These are phyloP conservation scores for Stromatinia cepivora DNA, from an alignment of 2,329 filamentous ascomycete genomes.

Conservation along the genomic window DNA sequence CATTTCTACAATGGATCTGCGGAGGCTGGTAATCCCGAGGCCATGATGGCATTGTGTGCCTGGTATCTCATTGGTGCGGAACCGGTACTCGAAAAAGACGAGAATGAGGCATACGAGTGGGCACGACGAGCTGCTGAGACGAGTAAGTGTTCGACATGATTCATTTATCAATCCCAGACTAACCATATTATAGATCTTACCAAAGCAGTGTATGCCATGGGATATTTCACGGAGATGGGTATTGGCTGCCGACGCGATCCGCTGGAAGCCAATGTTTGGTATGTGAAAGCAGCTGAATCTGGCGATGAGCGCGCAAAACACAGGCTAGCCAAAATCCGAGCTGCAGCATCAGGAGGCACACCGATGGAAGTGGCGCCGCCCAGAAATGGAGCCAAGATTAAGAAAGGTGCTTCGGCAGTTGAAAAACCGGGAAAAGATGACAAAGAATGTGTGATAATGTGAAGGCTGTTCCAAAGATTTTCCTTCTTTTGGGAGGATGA, in stretches of 20 bases:
- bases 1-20: constrained; percentile 97
- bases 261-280: constrained; percentile 98
- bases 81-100: constrained; percentile 89
- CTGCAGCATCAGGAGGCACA: constrained; percentile 61
- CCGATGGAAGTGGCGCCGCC: constrained; percentile 39
- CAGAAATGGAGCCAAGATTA: constrained; percentile 36
- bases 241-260: constrained; percentile 92
- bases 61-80: constrained; percentile 98
- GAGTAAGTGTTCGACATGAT: constrained; percentile 57
- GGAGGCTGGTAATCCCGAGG: constrained; percentile 75
- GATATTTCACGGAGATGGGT: constrained; percentile 98
- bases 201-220: constrained; percentile 88
- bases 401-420: constrained; percentile 33
- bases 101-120: constrained; percentile 96
- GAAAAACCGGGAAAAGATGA: constrained; percentile 33
- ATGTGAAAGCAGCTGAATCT: constrained; percentile 89
- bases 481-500: background rate
- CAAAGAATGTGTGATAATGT: constrained; percentile 39
- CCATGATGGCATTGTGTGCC: constrained; percentile 98
- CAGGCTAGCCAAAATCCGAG: constrained; percentile 80
- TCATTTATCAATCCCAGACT: constrained; percentile 3
- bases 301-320: constrained; percentile 89
- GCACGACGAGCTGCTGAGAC: constrained; percentile 80
- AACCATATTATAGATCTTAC: constrained; percentile 38
- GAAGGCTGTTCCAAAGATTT: constrained; percentile 16